Percentiles rank a stretch among this genome's conserved stretches.
Evolutionary conservation across 2,329 filamentous ascomycete genomes (phyloP).

Genomic region (Proliferodiscus dingleyae): DNA sequence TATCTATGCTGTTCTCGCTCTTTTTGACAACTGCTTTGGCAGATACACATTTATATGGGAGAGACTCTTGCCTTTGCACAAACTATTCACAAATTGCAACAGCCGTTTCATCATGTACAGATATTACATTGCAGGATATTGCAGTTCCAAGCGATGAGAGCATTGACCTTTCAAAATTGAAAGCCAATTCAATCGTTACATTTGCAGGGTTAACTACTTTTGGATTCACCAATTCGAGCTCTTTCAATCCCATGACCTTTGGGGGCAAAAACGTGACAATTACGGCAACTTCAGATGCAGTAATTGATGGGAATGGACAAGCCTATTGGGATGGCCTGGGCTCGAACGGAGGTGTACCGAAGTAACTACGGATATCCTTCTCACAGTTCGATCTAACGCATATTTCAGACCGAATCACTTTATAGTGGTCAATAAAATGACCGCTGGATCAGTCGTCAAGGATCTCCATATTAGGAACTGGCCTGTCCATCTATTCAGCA

Average conservation of each 20-base stretch:
- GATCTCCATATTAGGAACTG: conserved; percentile 48
- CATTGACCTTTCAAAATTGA: conserved; percentile 50
- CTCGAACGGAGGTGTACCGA: conserved; percentile 45
- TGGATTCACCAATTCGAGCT: conserved; percentile 23
- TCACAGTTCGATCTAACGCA: conserved; percentile 4
- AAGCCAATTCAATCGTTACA: conserved; percentile 48
- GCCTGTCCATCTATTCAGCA: conserved; percentile 47
- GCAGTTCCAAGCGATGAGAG: conserved; percentile 52
- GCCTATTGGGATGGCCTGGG: conserved; percentile 60
- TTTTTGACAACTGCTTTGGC: conserved; percentile 2
- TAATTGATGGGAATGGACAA: conserved; percentile 53
- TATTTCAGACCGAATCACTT: conserved; percentile 55
- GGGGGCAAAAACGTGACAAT: conserved; percentile 54
- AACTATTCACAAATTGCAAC: conserved; percentile 43
- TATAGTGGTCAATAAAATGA: conserved; percentile 44
- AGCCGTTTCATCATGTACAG: conserved; percentile 47
- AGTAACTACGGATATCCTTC: conserved; percentile 13
- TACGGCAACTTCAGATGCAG: conserved; percentile 44
- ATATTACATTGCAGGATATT: conserved; percentile 50
- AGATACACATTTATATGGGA: conserved; percentile 1
- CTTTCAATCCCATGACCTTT: conserved; percentile 37
- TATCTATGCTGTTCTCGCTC: conserved; percentile 10
- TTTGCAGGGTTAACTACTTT: conserved; percentile 56
- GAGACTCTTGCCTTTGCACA: conserved; percentile 46
- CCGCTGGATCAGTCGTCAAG: conserved; percentile 45